A percentile compares a stretch with the other conserved stretches of the same genome.
These are phyloP conservation scores for Daldinia sp. DNA, from an alignment of 2,329 filamentous ascomycete genomes.

Conservation along the genomic window DNA sequence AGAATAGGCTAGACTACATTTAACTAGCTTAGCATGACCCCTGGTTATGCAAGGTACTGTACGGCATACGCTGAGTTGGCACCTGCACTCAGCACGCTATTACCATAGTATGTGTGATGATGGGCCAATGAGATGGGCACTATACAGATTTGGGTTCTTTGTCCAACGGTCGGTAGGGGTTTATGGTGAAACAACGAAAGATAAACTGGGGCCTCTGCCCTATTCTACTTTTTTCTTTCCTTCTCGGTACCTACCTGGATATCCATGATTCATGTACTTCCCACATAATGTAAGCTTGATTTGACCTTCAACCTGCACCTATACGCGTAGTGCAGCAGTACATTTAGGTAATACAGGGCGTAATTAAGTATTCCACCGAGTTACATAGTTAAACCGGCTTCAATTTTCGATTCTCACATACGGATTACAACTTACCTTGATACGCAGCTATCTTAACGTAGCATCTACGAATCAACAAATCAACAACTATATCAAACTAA, in stretches of 20 bases:
- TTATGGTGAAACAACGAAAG: neutral
- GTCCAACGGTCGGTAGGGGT: neutral
- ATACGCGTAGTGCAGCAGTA: neutral
- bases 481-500: neutral
- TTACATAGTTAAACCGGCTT: neutral
- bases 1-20: neutral
- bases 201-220: neutral
- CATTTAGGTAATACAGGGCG: neutral
- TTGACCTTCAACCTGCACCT: neutral
- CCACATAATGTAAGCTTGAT: neutral
- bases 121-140: neutral
- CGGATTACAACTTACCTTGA: neutral
- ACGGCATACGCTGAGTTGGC: neutral
- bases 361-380: neutral
- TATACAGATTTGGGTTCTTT: neutral
- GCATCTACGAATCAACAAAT: neutral
- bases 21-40: neutral
- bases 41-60: slow-evolving; percentile 6
- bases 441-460: neutral
- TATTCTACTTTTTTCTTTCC: neutral
- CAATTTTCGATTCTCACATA: neutral
- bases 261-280: neutral
- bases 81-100: neutral
- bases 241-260: neutral
- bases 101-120: neutral